Percentiles rank a stretch among this genome's conserved stretches.
Conservation (phyloP, 1,139 yeast genomes). For the Sugiyamaella novakii region DNA sequence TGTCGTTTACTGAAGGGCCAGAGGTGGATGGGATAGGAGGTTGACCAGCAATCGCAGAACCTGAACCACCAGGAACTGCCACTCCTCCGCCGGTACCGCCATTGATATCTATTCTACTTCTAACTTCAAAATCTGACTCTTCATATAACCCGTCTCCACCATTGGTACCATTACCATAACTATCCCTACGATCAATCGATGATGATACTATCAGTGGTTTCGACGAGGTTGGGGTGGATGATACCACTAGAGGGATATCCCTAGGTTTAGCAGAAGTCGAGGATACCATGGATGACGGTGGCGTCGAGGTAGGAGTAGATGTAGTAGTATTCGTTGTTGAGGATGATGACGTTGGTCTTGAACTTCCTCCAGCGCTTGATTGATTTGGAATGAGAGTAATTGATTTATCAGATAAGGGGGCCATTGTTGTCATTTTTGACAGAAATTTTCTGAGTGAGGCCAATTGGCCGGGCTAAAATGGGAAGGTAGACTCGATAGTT, state of each 20-base stretch:
- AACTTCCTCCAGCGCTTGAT: too few relatives aligned
- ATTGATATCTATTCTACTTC: background rate
- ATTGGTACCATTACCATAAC: background rate
- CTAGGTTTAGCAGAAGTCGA: background rate
- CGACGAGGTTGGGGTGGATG: constrained; percentile 4
- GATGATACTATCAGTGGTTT: constrained; percentile 16
- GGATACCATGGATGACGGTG: background rate
- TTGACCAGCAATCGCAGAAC: too few relatives aligned
- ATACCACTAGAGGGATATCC: constrained; percentile 7
- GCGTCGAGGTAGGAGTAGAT: background rate
- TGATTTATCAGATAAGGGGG: constrained; percentile 5
- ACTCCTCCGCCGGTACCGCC: too few relatives aligned
- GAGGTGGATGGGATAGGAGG: background rate
- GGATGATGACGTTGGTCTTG: background rate
- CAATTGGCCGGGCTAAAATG: too few relatives aligned
- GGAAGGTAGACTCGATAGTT: too few relatives aligned
- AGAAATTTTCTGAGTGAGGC: background rate
- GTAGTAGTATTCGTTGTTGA: background rate
- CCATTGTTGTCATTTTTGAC: constrained; percentile 13
- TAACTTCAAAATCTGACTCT: background rate
- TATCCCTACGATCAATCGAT: constrained; percentile 8
- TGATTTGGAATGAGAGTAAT: constrained; percentile 1
- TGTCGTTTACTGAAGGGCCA: constrained; percentile 2
- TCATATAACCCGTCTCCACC: too few relatives aligned
- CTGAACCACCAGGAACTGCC: too few relatives aligned